Evolutionary conservation across 2,329 filamentous ascomycete species (phyloP), one percentile per base, ranked within the genome.

Genomic region (Trichoderma breve): DNA sequence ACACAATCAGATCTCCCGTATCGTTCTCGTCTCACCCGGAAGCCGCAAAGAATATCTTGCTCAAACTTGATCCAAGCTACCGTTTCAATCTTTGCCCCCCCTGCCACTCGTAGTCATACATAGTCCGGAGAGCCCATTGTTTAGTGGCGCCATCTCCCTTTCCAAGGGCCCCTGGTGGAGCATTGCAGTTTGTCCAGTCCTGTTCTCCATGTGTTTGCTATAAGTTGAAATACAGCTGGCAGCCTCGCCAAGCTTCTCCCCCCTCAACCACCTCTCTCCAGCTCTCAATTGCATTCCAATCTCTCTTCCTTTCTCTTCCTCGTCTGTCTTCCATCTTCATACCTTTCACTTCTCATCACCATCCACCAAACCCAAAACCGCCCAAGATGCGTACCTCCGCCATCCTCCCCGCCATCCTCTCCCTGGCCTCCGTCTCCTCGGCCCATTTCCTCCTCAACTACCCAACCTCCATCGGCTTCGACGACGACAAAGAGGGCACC

Each of bases 361-460:
- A 30, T 15, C n/a, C 0, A 36, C 6, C 30, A 14, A 14, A 14
- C 32, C 4, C 11, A 36, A 36, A 36, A 6, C 2, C 14, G 34
- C 34, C 12, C 73, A 82, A 68, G 67, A 85, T 85, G 82, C 78
- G 78, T 39, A 75, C 77, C 66, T 75, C 77, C 15, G 69, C 76
- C 51, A 34, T 75, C 63, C 79, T 83, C 72, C 74, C 86, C 67
- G 72, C 80, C 26, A 78, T 81, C 34, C 72, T 84, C 47, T 75
- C 82, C 47, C 78, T 87, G 73, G 80, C 81, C 72, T 78, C 82
- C 72, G 72, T 83, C 63, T 80, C 82, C 73, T 79, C 80, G 62
- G 86, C 87, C 65, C 89, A 91, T 79, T 90, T 90, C 82, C 79
- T 81, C 36, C 81, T 91, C 77, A 78, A 82, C 72, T 79, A 83